Percentiles rank a stretch among this genome's conserved stretches.
Conservation (phyloP, 2,329 filamentous ascomycete genomes). For the Cytospora mali region DNA sequence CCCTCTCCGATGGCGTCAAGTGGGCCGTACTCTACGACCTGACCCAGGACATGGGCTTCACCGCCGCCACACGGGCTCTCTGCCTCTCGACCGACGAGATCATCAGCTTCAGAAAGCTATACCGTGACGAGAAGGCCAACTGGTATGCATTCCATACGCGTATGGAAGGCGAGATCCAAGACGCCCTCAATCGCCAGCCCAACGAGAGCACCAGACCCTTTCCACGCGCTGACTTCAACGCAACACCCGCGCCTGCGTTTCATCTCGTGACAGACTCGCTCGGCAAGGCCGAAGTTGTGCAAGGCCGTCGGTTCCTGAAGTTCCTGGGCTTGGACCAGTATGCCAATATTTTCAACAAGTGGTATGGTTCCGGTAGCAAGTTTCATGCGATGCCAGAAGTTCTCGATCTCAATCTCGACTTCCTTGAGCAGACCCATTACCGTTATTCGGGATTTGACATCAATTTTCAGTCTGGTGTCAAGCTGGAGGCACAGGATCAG, state of each 20-base stretch:
- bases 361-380: background rate
- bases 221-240: background rate
- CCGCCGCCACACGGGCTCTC: conserved; percentile 19
- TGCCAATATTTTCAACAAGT: conserved; percentile 4
- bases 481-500: background rate
- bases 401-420: conserved; percentile 9
- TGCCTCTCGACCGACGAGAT: conserved; percentile 27
- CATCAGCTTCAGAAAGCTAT: conserved; percentile 25
- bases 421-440: background rate
- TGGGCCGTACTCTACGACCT: conserved; percentile 32
- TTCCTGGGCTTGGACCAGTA: conserved; percentile 10
- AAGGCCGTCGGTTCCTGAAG: background rate
- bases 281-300: conserved; percentile 3
- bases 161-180: background rate
- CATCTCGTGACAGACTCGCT: conserved; percentile 11
- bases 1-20: conserved; percentile 31
- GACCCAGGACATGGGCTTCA: conserved; percentile 25
- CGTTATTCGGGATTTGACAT: background rate
- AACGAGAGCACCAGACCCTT: background rate
- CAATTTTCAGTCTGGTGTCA: background rate
- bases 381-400: conserved; percentile 15
- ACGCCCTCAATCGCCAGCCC: background rate
- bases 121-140: conserved; percentile 24
- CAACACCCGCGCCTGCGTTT: background rate
- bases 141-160: background rate